These are phyloP conservation scores for Phalaenopsis equestris DNA, from an alignment of 106 monocot genomes.

Conservation along the genomic window DNA sequence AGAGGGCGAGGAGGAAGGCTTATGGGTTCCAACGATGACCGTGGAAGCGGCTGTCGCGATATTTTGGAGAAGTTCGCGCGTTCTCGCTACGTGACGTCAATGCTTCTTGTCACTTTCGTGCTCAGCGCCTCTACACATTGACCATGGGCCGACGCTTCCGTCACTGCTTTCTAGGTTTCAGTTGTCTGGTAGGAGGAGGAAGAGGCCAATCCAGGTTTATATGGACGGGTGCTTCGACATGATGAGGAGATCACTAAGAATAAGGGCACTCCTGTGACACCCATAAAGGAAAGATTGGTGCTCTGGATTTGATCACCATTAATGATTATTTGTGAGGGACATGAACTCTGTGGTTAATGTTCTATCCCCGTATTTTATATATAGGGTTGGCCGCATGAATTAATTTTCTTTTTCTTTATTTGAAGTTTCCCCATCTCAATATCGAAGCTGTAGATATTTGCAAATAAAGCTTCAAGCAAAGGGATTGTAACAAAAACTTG, in stretches of 20 bases:
- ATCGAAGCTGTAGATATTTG: not conserved
- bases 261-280: slow-evolving; percentile 92
- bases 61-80: slow-evolving; percentile 10
- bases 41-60: not conserved
- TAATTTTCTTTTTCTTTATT: not conserved
- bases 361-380: not conserved
- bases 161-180: not conserved
- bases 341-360: not conserved
- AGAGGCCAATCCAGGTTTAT: slow-evolving; percentile 69
- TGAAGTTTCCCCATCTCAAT: no score
- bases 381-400: no score
- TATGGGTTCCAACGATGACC: slow-evolving; percentile 7
- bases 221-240: slow-evolving; percentile 99
- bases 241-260: slow-evolving; percentile 86
- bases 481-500: no score
- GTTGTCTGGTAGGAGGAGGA: slow-evolving; percentile 26
- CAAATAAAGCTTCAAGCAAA: no score
- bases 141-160: not conserved
- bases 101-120: slow-evolving; percentile 38
- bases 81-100: slow-evolving; percentile 25
- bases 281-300: slow-evolving; percentile 59
- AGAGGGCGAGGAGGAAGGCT: no score
- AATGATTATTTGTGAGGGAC: not conserved
- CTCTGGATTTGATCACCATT: not conserved
- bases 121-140: slow-evolving; percentile 28